phyloP scores from a whole-genome alignment of 257 asterid species.

The Solanum clarkiae region DNA sequence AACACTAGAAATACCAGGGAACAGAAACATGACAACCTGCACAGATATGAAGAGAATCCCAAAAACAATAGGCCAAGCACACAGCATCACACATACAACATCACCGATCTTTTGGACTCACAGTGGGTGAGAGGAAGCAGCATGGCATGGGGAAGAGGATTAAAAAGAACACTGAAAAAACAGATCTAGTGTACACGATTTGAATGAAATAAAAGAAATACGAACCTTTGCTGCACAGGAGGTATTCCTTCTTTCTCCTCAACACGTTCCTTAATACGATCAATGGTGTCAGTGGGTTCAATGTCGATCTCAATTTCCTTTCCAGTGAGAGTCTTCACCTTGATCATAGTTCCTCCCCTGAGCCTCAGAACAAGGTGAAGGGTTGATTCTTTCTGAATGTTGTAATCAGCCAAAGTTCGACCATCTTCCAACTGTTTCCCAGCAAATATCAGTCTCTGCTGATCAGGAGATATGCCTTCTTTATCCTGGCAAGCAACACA shows the following conservation, averaged over 20 bases:
- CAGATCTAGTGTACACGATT: background rate
- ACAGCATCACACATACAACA: background rate
- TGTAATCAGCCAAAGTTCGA: conserved; percentile 54
- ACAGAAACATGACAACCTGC: background rate
- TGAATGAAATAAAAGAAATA: background rate
- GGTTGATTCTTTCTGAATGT: conserved; percentile 55
- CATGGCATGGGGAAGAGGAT: background rate
- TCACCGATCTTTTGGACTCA: background rate
- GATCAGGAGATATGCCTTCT: conserved; percentile 79
- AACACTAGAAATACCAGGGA: background rate
- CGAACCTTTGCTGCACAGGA: conserved; percentile 59
- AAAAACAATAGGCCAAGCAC: background rate
- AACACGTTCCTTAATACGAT: conserved; percentile 58
- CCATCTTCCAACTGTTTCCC: conserved; percentile 78
- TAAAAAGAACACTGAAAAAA: background rate
- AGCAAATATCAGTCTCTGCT: conserved; percentile 62
- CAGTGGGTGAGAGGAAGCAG: background rate
- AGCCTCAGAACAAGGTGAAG: conserved; percentile 62
- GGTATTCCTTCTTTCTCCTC: conserved; percentile 86
- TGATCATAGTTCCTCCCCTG: conserved; percentile 70
- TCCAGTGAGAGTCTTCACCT: conserved; percentile 63
- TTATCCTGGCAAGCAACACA: conserved; percentile 38
- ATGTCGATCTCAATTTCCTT: conserved; percentile 61
- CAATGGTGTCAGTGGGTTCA: conserved; percentile 65
- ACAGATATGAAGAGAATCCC: background rate